phyloP scores from a whole-genome alignment of 306 rosid species.

The Leucaena leucocephala region DNA sequence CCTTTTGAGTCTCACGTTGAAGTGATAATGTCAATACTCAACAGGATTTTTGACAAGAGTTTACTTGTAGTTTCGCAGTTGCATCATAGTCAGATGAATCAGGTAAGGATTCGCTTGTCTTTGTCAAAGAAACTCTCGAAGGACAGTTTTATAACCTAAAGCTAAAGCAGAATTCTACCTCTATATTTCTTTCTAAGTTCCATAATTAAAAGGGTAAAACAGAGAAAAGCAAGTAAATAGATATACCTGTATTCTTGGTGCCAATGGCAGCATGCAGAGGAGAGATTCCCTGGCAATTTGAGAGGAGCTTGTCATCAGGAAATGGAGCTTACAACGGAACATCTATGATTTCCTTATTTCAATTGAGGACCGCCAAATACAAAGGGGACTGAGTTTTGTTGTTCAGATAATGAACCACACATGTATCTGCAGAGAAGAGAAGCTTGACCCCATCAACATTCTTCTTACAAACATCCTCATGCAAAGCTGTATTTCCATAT shows the following conservation, averaged over 20 bases:
- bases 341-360: neutral
- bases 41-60: neutral
- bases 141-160: neutral
- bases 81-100: neutral
- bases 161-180: neutral
- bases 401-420: constrained; percentile 4
- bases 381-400: neutral
- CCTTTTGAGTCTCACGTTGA: neutral
- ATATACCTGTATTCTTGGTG: neutral
- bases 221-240: neutral
- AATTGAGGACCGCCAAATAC: neutral
- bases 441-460: neutral
- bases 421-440: neutral
- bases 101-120: neutral
- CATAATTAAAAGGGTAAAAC: neutral
- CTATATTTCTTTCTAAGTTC: neutral
- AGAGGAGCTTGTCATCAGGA: neutral
- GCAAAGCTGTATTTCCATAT: constrained; percentile 6
- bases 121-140: neutral
- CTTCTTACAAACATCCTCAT: neutral
- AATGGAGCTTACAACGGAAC: constrained; percentile 7
- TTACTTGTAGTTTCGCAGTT: neutral
- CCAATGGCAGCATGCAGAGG: constrained; percentile 10
- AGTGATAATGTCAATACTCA: neutral
- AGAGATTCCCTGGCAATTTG: neutral